Evolutionary conservation across 169 alveolate species (phyloP).

Genomic region (Perkinsus chesapeaki): DNA sequence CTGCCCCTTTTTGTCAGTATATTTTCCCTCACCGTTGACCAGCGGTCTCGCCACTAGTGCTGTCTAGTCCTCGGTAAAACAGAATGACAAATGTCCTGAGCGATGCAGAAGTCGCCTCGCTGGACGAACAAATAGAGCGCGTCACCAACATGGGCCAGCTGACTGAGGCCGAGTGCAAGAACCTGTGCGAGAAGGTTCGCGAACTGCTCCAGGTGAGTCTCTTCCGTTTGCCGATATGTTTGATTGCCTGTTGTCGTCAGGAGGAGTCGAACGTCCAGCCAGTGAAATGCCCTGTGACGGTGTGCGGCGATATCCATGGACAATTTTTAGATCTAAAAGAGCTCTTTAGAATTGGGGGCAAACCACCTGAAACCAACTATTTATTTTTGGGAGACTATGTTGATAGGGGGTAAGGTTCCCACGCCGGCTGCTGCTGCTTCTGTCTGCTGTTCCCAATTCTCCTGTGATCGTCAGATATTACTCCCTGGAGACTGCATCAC

Average conservation of each 20-base stretch:
- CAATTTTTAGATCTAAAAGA: slow-evolving; percentile 92
- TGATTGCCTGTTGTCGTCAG: neutral
- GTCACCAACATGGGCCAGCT: neutral
- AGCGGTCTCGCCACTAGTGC: neutral
- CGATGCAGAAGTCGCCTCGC: neutral
- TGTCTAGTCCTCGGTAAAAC: neutral
- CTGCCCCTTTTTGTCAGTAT: neutral
- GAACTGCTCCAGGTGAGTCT: neutral
- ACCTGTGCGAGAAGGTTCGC: neutral
- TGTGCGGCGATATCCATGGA: slow-evolving; percentile 95
- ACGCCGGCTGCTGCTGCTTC: neutral
- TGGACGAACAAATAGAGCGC: neutral
- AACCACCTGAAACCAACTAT: slow-evolving; percentile 92
- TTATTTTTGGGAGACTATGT: slow-evolving; percentile 51
- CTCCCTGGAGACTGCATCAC: slow-evolving; percentile 85
- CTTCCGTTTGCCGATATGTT: neutral
- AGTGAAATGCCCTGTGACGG: slow-evolving; percentile 78
- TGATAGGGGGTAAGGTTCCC: neutral
- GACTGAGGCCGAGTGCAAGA: neutral
- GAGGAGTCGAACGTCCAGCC: slow-evolving; percentile 72
- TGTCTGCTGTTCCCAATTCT: neutral
- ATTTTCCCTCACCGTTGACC: neutral
- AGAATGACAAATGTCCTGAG: neutral
- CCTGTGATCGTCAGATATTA: neutral
- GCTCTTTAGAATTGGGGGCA: slow-evolving; percentile 84